A percentile compares a stretch with the other conserved stretches of the same genome.
Conservation (phyloP, 257 asterid genomes). For the Capsicum chinense region DNA sequence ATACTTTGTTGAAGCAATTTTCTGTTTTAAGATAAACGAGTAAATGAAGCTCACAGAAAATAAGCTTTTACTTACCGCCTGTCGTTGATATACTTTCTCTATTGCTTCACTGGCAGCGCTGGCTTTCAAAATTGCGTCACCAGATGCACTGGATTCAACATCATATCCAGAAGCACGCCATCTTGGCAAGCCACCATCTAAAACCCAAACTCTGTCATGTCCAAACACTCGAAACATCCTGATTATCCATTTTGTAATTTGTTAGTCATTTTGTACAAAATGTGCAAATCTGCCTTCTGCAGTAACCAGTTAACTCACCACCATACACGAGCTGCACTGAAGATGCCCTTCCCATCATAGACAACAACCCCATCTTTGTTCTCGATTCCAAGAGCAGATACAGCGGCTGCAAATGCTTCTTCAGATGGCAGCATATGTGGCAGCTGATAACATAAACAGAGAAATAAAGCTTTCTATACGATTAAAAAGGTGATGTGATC, state of each 20-base stretch:
- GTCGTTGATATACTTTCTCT: conserved; percentile 86
- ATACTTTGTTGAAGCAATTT: background rate
- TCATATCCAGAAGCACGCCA: conserved; percentile 92
- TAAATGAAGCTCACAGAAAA: background rate
- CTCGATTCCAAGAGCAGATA: conserved; percentile 92
- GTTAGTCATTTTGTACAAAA: conserved; percentile 17
- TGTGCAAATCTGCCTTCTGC: background rate
- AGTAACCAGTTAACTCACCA: conserved; percentile 59
- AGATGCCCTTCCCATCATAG: conserved; percentile 97
- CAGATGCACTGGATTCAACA: conserved; percentile 94
- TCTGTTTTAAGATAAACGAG: background rate
- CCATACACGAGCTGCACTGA: conserved; percentile 99
- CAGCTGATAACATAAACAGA: conserved; percentile 56
- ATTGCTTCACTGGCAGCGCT: conserved; percentile 99
- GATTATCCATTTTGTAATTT: conserved; percentile 38
- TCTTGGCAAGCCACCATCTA: conserved; percentile 93
- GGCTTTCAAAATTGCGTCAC: conserved; percentile 93
- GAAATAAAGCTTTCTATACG: conserved; percentile 18
- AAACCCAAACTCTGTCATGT: conserved; percentile 89
- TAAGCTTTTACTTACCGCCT: conserved; percentile 41
- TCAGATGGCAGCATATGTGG: conserved; percentile 99
- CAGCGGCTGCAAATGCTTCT: conserved; percentile 98
- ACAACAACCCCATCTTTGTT: conserved; percentile 89
- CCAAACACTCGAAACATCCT: conserved; percentile 99
- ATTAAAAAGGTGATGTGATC: conserved; percentile 24